phyloP scores from a whole-genome alignment of 164 flowering plant genomes.

The Cinnamomum micranthum region DNA sequence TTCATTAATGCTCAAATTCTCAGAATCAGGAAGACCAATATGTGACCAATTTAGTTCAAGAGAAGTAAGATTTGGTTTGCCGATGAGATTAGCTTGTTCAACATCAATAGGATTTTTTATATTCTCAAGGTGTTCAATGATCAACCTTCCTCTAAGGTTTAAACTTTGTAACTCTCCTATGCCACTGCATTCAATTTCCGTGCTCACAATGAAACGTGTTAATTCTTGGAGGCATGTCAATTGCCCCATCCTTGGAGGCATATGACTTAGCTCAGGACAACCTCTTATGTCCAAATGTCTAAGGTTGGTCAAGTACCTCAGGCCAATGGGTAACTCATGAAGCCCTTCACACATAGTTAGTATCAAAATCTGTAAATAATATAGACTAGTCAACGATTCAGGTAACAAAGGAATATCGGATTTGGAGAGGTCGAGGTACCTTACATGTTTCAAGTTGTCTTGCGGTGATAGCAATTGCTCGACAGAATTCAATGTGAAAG shows the following conservation, averaged over 20 bases:
- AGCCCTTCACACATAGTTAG: neutral
- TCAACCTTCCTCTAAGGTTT: neutral
- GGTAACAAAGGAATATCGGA: neutral
- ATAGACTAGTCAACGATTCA: neutral
- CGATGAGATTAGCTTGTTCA: neutral
- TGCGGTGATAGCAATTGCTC: too few relatives aligned
- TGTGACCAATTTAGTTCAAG: neutral
- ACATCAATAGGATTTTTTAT: neutral
- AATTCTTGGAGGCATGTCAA: neutral
- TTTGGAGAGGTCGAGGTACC: slow-evolving; percentile 10
- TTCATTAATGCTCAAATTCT: neutral
- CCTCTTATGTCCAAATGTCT: neutral
- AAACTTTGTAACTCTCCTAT: neutral
- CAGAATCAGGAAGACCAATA: too few relatives aligned
- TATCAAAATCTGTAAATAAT: slow-evolving; percentile 9
- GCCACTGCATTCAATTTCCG: neutral
- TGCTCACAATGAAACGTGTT: neutral
- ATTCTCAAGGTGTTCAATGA: too few relatives aligned
- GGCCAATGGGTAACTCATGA: neutral
- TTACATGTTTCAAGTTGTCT: neutral
- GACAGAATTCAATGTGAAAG: too few relatives aligned
- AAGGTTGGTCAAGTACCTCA: neutral
- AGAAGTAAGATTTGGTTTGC: neutral
- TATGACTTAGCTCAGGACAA: too few relatives aligned
- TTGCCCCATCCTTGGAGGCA: neutral